Evolutionary conservation across 208 protist genomes (phyloP), one percentile per base, ranked within the genome.

Genomic region (Leishmania aethiopica): DNA sequence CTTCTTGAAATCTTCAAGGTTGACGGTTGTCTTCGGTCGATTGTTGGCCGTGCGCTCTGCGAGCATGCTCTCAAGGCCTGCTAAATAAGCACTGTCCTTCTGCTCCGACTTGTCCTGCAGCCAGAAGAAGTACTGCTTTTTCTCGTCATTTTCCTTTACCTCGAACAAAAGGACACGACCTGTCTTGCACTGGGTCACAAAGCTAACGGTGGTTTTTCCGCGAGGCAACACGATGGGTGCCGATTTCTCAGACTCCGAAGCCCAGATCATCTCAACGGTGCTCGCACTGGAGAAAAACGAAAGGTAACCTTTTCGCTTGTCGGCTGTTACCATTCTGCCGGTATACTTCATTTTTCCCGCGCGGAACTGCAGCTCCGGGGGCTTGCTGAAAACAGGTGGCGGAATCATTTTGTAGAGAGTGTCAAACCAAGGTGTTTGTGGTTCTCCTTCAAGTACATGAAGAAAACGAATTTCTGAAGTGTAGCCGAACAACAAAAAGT

Each of bases 21-120:
- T 82, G 35, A 94, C 81, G 1, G 79, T 85, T 17, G 62, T 47
- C 53, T 75, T 80, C 1, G 37, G 72, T 35, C 55, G 75, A 8
- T 69, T 51, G n/a, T 51, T 57, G 0, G 74, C 35, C 5, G 67
- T 19, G 49, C 64, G 53, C 37, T 88, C 79, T 22, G 76, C 80
- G 66, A 96, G 74, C 75, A 92, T 76, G 45, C 76, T 69, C 62
- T 95, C 82, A 42, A 96, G 80, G 72, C 75, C 79, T 45, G 80
- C 78, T 75, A 95, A 77, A 78, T 94, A 91, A 5, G 77, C 42
- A 32, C 51, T 78, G 75, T 97, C 94, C 72, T 95, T 91, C 47
- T 88, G 83, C n/a, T 86, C 91, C 42, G 87, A 94, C 73, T 94
- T 95, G 47, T 96, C 94, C 75, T 97, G 94, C 32, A 97, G 69